These are phyloP conservation scores for Leccinum incarnatum DNA, from an alignment of 768 basidiomycete species.

Conservation along the genomic window DNA sequence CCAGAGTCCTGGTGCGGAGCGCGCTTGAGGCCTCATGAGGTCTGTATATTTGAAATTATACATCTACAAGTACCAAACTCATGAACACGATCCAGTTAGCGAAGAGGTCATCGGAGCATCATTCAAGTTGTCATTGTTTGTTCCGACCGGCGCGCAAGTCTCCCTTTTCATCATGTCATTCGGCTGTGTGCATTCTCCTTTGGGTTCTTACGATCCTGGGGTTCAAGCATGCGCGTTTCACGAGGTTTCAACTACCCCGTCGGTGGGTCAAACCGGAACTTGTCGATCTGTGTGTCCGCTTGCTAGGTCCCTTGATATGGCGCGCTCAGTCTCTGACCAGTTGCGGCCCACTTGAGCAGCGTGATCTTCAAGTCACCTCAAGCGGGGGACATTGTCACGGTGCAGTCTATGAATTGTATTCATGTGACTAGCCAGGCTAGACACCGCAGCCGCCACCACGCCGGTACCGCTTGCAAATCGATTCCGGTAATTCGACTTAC, in stretches of 20 bases:
- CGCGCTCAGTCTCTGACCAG: not conserved
- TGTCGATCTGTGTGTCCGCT: conserved; percentile 1
- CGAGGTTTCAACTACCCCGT: conserved; percentile 17
- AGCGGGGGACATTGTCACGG: conserved; percentile 1
- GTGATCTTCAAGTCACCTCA: conserved; percentile 5
- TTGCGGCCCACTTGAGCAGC: not conserved
- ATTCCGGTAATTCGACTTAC: conserved; percentile 18
- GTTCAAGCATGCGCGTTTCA: conserved; percentile 15
- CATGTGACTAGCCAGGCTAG: not conserved
- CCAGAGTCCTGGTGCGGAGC: conserved; percentile 6
- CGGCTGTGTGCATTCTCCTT: conserved; percentile 28
- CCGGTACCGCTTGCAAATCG: conserved; percentile 21
- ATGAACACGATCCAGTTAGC: conserved; percentile 6
- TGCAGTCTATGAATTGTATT: not conserved
- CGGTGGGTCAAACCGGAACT: conserved; percentile 1
- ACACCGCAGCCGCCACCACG: conserved; percentile 12
- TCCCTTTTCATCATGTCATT: conserved; percentile 11
- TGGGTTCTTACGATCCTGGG: conserved; percentile 16
- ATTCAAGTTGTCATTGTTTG: conserved; percentile 2
- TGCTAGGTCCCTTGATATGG: not conserved
- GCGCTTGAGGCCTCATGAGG: conserved; percentile 2
- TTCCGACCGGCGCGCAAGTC: not conserved
- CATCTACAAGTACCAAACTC: conserved; percentile 8
- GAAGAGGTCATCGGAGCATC: conserved; percentile 10
- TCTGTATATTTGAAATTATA: conserved; percentile 18